phyloP scores from a whole-genome alignment of 2,329 filamentous ascomycete genomes.

The Dactylellina leptospora region DNA sequence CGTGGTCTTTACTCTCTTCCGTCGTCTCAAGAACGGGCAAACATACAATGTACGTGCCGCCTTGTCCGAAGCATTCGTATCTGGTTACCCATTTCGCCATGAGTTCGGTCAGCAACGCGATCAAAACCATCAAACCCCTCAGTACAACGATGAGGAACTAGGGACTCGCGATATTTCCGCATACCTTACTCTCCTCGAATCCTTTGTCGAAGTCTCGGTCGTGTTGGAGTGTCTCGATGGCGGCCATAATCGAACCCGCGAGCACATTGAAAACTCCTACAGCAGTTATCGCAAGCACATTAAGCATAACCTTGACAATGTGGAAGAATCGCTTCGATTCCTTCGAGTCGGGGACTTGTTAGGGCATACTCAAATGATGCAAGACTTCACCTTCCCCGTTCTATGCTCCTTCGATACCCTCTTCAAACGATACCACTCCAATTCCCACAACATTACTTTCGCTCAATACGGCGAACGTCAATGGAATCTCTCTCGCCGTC shows the following conservation, averaged over 20 bases:
- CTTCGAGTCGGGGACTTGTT: slow-evolving; percentile 32
- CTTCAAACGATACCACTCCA: slow-evolving; percentile 40
- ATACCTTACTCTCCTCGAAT: slow-evolving; percentile 39
- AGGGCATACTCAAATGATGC: slow-evolving; percentile 43
- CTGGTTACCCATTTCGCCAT: slow-evolving; percentile 38
- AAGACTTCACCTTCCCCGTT: slow-evolving; percentile 48
- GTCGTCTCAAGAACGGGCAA: slow-evolving; percentile 42
- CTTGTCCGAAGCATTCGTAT: slow-evolving; percentile 29
- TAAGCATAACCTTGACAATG: slow-evolving; percentile 42
- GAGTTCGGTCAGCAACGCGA: slow-evolving; percentile 36
- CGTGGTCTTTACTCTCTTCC: slow-evolving; percentile 42
- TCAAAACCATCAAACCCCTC: slow-evolving; percentile 7
- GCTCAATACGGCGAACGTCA: slow-evolving; percentile 46
- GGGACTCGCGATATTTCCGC: slow-evolving; percentile 48
- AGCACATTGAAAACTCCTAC: slow-evolving; percentile 46
- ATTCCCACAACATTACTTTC: slow-evolving; percentile 47
- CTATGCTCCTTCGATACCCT: slow-evolving; percentile 45
- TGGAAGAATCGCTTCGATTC: slow-evolving; percentile 42
- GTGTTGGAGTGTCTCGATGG: slow-evolving; percentile 41
- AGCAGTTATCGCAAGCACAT: slow-evolving; percentile 45
- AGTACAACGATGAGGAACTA: slow-evolving; percentile 36
- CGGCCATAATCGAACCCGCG: slow-evolving; percentile 32
- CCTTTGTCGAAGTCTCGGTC: slow-evolving; percentile 43
- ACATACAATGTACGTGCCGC: slow-evolving; percentile 38
- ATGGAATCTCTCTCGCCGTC: slow-evolving; percentile 39